Evolutionary conservation across 1,139 yeast species (phyloP), one percentile per base, ranked within the genome.

Genomic region (Kodamaea suecica): DNA sequence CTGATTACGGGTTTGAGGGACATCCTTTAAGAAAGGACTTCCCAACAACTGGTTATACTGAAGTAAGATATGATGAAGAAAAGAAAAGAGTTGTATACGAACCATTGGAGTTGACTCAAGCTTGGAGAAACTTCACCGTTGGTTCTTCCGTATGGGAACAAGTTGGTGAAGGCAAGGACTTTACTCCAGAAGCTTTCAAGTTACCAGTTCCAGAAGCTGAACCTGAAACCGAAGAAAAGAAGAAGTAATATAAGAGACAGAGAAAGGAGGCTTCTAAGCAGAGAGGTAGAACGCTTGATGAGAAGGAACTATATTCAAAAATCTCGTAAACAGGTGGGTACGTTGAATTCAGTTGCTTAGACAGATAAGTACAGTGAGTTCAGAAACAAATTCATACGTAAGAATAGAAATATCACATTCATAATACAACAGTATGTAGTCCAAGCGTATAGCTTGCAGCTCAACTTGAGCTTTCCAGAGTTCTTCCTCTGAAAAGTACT

Each of bases 121-220:
- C 95, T 19, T 86, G 87, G 78, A 80, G 95, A 73, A 83, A 85
- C 69, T 86, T 86, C 64, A 71, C 86, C 26, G 95, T 84, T 38
- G 95, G 95, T 34, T 78, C 92, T 17, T 79, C 94, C 27, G 87
- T 83, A 38, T 86, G 95, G 95, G 95, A 86, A 61, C 95, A 84
- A 50, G 92, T 84, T 49, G 95, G 95, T 42, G 84, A 81, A 31
- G 95, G 95, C 54, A 72, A 78, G 48, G 95, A 86, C 58, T 78
- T 73, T 49, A 78, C 94, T 23, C 95, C 95, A 8, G 90, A 81
- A 44, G 63, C 77, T 15, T 85, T 85, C 72, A 82, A 81, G 61
- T 76, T 85, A 55, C 95, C 95, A 37, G 73, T 80, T 37, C 94
- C 95, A 31, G 81, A 79, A 62, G 86, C 90, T 14, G 94, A 84